phyloP scores from a whole-genome alignment of 257 asterid species.

The Solanum ossicruentum region DNA sequence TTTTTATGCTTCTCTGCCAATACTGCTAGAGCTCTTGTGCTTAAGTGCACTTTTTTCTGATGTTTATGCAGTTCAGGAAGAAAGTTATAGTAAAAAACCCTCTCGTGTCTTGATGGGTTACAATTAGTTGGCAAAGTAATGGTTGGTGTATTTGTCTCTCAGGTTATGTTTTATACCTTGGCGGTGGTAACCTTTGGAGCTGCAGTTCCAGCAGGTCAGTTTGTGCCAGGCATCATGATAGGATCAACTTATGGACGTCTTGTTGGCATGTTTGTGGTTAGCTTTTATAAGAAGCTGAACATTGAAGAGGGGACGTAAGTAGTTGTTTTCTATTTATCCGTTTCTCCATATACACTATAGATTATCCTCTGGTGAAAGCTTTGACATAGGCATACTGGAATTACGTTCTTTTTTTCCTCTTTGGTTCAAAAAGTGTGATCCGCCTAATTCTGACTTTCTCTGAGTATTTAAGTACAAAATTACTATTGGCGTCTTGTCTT shows the following conservation, averaged over 20 bases:
- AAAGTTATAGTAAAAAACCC: background rate
- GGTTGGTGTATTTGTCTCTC: constrained; percentile 3
- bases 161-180: constrained; percentile 94
- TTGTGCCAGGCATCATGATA: constrained; percentile 97
- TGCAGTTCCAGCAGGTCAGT: constrained; percentile 97
- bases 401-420: background rate
- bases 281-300: constrained; percentile 63
- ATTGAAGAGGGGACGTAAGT: constrained; percentile 99
- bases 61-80: background rate
- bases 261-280: constrained; percentile 97
- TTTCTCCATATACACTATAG: background rate
- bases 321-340: background rate
- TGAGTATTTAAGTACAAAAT: background rate
- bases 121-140: background rate
- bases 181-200: constrained; percentile 96
- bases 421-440: background rate
- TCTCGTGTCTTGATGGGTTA: background rate
- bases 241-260: constrained; percentile 98
- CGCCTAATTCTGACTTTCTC: background rate
- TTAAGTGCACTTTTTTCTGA: background rate
- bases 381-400: background rate
- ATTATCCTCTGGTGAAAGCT: background rate
- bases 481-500: background rate
- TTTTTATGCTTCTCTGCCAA: background rate
- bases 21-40: background rate